These are phyloP conservation scores for Phytophthora fragariae DNA, from an alignment of 352 stramenopile species.

Conservation along the genomic window DNA sequence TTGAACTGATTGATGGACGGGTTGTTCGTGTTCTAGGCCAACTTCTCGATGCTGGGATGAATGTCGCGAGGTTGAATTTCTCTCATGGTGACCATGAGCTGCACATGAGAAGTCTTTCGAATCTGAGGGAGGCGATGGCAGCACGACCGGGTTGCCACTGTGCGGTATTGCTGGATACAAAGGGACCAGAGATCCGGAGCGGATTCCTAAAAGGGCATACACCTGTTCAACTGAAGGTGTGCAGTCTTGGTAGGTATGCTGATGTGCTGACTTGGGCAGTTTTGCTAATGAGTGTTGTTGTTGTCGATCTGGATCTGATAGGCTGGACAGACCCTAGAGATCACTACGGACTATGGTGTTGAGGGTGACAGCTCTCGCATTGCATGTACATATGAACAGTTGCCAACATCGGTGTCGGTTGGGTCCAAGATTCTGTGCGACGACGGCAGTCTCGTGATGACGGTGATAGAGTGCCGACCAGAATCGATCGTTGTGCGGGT, in stretches of 20 bases:
- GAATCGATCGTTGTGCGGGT: slow-evolving; percentile 83
- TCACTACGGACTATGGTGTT: slow-evolving; percentile 91
- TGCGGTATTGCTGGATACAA: slow-evolving; percentile 97
- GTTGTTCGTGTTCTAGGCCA: slow-evolving; percentile 46
- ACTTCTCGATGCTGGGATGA: slow-evolving; percentile 93
- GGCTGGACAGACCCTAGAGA: slow-evolving; percentile 84
- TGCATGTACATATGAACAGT: slow-evolving; percentile 94
- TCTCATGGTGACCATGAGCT: slow-evolving; percentile 98
- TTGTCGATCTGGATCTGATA: slow-evolving; percentile 13
- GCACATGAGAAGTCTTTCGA: slow-evolving; percentile 89
- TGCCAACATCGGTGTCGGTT: slow-evolving; percentile 92
- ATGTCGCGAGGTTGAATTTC: slow-evolving; percentile 99
- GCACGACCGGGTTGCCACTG: slow-evolving; percentile 79
- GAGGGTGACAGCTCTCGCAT: slow-evolving; percentile 84
- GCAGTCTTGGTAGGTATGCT: slow-evolving; percentile 15
- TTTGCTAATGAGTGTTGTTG: slow-evolving; percentile 4
- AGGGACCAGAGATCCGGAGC: slow-evolving; percentile 97
- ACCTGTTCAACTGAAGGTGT: slow-evolving; percentile 70
- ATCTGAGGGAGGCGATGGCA: slow-evolving; percentile 86
- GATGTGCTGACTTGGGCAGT: slow-evolving; percentile 12
- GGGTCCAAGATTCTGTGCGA: slow-evolving; percentile 96
- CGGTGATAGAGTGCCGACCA: slow-evolving; percentile 82
- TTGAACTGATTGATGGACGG: slow-evolving; percentile 9
- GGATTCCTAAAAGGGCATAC: slow-evolving; percentile 80
- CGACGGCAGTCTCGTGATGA: slow-evolving; percentile 95